Evolutionary conservation across 805 yeast genomes (phyloP).

Genomic region (Myxozyma kluyveri): DNA sequence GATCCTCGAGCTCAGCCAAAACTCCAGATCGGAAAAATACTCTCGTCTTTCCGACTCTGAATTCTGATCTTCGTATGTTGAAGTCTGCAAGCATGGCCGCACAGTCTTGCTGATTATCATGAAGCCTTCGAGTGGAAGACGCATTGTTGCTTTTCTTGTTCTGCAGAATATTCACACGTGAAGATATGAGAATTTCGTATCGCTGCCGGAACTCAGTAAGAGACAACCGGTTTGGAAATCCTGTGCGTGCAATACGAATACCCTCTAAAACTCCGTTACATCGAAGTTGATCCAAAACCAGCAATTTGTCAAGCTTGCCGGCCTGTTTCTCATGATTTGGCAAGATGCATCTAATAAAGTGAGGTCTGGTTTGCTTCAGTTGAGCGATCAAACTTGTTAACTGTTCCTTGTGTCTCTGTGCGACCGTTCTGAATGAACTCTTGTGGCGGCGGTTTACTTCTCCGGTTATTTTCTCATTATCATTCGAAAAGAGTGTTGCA

Average conservation of each 20-base stretch:
- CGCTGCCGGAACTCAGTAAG: constrained; percentile 76
- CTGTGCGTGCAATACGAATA: constrained; percentile 93
- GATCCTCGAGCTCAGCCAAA: constrained; percentile 71
- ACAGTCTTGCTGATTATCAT: constrained; percentile 62
- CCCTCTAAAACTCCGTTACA: constrained; percentile 99
- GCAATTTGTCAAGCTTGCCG: constrained; percentile 62
- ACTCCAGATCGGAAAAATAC: constrained; percentile 76
- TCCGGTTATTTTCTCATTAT: constrained; percentile 31
- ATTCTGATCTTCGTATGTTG: constrained; percentile 56
- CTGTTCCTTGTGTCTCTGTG: constrained; percentile 86
- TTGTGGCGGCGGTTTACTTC: constrained; percentile 33
- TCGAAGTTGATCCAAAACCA: constrained; percentile 84
- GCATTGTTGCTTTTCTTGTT: constrained; percentile 23
- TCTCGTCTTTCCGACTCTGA: constrained; percentile 68
- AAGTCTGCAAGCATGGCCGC: constrained; percentile 64
- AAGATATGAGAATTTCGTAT: constrained; percentile 61
- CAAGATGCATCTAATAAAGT: constrained; percentile 91
- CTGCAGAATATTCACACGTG: background rate
- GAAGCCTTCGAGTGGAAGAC: no score
- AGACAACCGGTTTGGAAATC: constrained; percentile 88
- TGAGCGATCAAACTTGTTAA: constrained; percentile 67
- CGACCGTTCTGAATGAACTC: constrained; percentile 69
- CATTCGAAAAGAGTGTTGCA: constrained; percentile 48
- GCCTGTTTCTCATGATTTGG: constrained; percentile 81
- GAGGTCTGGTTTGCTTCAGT: constrained; percentile 81